Evolutionary conservation across 306 rosid genomes (phyloP).

Genomic region (Medicago ruthenica): DNA sequence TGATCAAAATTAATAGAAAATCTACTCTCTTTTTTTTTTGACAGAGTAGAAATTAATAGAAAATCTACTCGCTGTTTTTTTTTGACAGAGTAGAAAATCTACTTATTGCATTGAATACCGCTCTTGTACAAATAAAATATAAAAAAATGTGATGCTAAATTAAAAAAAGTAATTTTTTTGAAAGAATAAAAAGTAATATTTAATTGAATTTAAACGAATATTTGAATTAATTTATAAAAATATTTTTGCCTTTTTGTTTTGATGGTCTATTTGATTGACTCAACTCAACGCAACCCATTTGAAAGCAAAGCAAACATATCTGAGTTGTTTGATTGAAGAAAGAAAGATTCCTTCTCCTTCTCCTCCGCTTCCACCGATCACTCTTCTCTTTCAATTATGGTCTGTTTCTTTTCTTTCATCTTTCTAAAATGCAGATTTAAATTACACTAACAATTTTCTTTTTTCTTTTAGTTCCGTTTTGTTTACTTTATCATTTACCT

Average conservation of each 20-base stretch:
- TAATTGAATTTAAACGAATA: background rate
- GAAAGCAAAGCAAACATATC: background rate
- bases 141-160: too few relatives aligned
- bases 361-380: background rate
- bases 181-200: too few relatives aligned
- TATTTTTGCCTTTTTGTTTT: background rate
- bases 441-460: background rate
- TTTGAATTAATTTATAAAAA: background rate
- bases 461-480: background rate
- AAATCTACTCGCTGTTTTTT: too few relatives aligned
- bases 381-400: constrained; percentile 5
- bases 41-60: too few relatives aligned
- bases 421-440: background rate
- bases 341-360: background rate
- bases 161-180: too few relatives aligned
- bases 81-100: too few relatives aligned
- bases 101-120: too few relatives aligned
- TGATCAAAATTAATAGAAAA: too few relatives aligned
- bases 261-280: background rate
- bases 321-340: background rate
- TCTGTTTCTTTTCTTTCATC: background rate
- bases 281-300: constrained; percentile 6
- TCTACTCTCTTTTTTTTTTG: too few relatives aligned
- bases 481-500: background rate
- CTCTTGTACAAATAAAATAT: too few relatives aligned